These are phyloP conservation scores for Arctium minus DNA, from an alignment of 129 eudicot species.

Conservation along the genomic window DNA sequence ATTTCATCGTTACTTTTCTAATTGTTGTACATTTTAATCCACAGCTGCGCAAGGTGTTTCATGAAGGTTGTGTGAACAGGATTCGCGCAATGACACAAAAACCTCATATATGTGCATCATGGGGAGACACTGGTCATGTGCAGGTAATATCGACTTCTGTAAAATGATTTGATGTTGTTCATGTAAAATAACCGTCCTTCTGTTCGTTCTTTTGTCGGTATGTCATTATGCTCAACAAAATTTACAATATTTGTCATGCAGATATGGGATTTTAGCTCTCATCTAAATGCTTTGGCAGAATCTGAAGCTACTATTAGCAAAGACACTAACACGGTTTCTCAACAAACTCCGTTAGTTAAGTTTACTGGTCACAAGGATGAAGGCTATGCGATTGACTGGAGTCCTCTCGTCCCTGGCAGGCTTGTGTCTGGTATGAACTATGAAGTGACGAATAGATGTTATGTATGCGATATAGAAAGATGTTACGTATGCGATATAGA, in stretches of 20 bases:
- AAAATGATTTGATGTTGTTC: not conserved
- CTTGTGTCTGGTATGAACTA: constrained; percentile 71
- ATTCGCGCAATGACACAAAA: constrained; percentile 92
- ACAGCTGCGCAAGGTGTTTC: constrained; percentile 84
- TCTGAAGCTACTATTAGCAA: constrained; percentile 45
- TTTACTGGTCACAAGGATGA: constrained; percentile 89
- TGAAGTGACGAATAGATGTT: not conserved
- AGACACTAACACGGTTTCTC: constrained; percentile 38
- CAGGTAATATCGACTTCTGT: constrained; percentile 45
- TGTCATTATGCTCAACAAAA: not conserved
- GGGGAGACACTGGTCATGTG: constrained; percentile 89
- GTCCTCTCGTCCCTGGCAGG: constrained; percentile 85
- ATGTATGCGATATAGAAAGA: not conserved
- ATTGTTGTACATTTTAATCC: constrained; percentile 12
- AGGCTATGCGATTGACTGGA: constrained; percentile 99
- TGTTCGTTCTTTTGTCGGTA: not conserved
- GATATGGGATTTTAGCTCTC: constrained; percentile 92
- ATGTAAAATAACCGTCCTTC: not conserved
- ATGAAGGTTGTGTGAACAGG: constrained; percentile 90
- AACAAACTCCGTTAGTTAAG: constrained; percentile 61
- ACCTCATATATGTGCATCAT: constrained; percentile 92
- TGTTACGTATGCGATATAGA: not conserved
- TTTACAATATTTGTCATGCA: constrained; percentile 19
- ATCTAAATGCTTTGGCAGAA: constrained; percentile 69
- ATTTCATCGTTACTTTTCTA: not conserved